Base-by-base conservation (phyloP, 192 early-diverging fungal genomes). In the Diversispora epigaea region DNA sequence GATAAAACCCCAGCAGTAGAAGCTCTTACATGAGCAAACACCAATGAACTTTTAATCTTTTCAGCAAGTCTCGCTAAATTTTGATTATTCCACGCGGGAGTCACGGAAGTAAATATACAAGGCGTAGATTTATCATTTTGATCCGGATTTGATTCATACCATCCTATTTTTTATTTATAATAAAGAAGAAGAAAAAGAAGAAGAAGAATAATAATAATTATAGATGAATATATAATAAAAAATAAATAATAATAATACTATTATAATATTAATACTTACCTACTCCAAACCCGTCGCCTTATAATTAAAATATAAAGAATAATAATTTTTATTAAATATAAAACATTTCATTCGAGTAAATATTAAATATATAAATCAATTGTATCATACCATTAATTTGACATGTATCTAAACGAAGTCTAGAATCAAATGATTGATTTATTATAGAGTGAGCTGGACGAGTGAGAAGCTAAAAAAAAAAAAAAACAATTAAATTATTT, bases 1-100 rank as follows among this genome's bases (percentile, higher is more conserved):
- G 88, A 88, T 21, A 91, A 90, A 4, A 90, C 87, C 39, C 87
- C 92, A 17, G 88, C 88, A 21, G 92, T 92, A 0, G 88, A 90
- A 9, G 92, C 92, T 11, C 92, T 84, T 10, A 93, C 92, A 70
- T 93, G 92, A 7, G 91, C 91, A 86, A 93, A 93, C 57, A 93
- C 90, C 39, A 92, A 76, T 3, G 83, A 82, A 68, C 87, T 89
- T 67, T 89, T 89, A 73, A 93, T 89, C 71, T 92, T 91, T 54
- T 92, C 91, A 11, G 92, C 90, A 22, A 93, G 80, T 50, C 92
- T 85, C 77, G 88, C 84, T 52, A 93, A 78, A 55, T 93, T 93
- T 70, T 83, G 75, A 79, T 93, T 93, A 81, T 90, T 91, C 92
- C 92, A 93, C 6, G 92, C 92, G 12, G 92, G 92, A 40, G 91